phyloP scores from a whole-genome alignment of 495 filamentous ascomycete genomes.

The Jackrogersella multiformis region DNA sequence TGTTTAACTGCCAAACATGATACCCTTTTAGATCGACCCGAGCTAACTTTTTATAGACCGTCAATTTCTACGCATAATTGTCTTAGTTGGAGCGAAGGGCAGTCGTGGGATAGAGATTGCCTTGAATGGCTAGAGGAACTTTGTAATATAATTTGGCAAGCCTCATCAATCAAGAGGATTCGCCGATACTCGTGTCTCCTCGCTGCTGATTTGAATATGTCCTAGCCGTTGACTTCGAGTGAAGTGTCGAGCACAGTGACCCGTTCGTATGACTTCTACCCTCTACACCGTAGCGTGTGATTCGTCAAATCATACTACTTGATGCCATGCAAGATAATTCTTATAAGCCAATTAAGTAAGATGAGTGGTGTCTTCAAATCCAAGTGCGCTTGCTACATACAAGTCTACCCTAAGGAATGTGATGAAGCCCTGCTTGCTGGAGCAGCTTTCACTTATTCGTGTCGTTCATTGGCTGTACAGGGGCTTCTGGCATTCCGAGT shows the following conservation, averaged over 20 bases:
- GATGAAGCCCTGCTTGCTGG: too few relatives aligned
- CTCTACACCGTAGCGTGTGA: not conserved
- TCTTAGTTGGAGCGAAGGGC: slow-evolving; percentile 44
- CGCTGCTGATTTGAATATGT: not conserved
- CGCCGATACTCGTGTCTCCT: not conserved
- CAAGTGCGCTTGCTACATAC: too few relatives aligned
- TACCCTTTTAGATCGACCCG: not conserved
- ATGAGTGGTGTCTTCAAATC: too few relatives aligned
- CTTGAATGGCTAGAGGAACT: slow-evolving; percentile 2
- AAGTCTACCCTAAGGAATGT: too few relatives aligned
- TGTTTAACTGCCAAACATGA: slow-evolving; percentile 43
- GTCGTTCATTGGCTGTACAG: too few relatives aligned
- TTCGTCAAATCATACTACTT: too few relatives aligned
- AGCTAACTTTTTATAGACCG: slow-evolving; percentile 57
- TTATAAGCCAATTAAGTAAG: too few relatives aligned
- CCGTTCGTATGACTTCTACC: not conserved
- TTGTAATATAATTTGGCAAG: slow-evolving; percentile 38
- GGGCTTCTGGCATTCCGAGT: too few relatives aligned
- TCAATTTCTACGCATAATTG: slow-evolving; percentile 70
- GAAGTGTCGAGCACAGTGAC: not conserved
- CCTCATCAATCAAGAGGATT: slow-evolving; percentile 10
- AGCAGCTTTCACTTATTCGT: too few relatives aligned
- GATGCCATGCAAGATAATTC: too few relatives aligned
- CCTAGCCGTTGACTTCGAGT: not conserved
- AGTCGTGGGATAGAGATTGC: slow-evolving; percentile 31